Base-by-base conservation (phyloP, 176 grass and related monocot genomes). In the Triticum monococcum region DNA sequence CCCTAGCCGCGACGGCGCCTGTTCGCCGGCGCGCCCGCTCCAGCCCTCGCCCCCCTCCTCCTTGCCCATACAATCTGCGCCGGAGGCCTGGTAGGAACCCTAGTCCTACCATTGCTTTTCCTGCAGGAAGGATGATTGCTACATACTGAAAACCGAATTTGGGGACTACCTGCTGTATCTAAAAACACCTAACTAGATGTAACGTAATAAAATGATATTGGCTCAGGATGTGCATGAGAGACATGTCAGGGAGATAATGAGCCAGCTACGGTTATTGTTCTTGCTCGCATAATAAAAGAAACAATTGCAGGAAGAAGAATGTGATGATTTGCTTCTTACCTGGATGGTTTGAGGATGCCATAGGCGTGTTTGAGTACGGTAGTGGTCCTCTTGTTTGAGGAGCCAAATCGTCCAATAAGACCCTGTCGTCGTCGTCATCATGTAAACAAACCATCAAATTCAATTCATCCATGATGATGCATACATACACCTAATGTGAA, bases 271-370 rank as follows among this genome's bases (percentile, higher is more conserved):
- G 56, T 22, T 60, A 22, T 17, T 60, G 56, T 9, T 60, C 80
- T 94, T 94, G 40, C 92, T 92, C 9, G 92, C 52, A 20, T 18
- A 18, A 22, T 17, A 22, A 22, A 57, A 17, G 54, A 57, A 57
- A 57, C 7, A 57, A 22, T 8, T 57, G 18, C 54, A 57, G 54
- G 54, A 86, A 62, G 41, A 32, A 45, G 16, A 31, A 8, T 57
- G 9, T 43, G 26, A n/a, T 65, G 20, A 26, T 57, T 22, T 22
- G 54, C 2, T 10, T 67, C 3, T 25, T 83, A 84, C 95, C 92
- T 97, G 36, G 90, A 89, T 54, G 95, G 95, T 66, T 95, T 97
- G 41, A 97, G 41, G 56, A 97, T 88, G 52, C 95, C 95, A 66
- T 65, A 89, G 11, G 90, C 85, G 84, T 90, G n/a, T 18, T 93